Evolutionary conservation across 1,139 yeast genomes (phyloP).

Genomic region (Pichia sp.): DNA sequence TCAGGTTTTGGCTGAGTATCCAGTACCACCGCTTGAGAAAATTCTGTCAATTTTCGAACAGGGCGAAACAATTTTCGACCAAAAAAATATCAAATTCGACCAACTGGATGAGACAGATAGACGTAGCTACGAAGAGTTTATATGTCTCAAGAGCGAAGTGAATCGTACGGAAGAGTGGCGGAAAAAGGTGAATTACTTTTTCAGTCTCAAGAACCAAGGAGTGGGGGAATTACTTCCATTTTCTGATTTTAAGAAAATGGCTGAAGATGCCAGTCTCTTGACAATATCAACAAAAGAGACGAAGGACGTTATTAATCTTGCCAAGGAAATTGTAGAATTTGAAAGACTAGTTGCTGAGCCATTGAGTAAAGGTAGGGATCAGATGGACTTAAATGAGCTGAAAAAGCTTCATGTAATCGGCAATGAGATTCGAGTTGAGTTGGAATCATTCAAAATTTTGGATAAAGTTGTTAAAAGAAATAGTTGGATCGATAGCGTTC

Average conservation of each 20-base stretch:
- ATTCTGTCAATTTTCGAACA: conserved; percentile 47
- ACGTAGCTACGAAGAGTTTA: conserved; percentile 29
- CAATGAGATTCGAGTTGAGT: conserved; percentile 51
- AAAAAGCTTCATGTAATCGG: conserved; percentile 40
- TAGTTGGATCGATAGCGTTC: conserved; percentile 41
- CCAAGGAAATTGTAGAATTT: conserved; percentile 50
- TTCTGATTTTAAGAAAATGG: conserved; percentile 34
- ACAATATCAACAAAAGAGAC: conserved; percentile 56
- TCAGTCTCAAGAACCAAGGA: conserved; percentile 49
- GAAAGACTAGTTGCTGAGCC: conserved; percentile 40
- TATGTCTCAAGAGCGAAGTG: conserved; percentile 34
- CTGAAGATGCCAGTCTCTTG: conserved; percentile 46
- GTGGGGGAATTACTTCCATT: conserved; percentile 18
- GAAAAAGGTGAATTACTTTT: conserved; percentile 51
- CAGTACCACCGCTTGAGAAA: conserved; percentile 45
- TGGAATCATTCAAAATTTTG: conserved; percentile 49
- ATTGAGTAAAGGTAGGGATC: conserved; percentile 7
- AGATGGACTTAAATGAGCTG: conserved; percentile 43
- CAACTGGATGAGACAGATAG: conserved; percentile 5
- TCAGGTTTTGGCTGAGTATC: conserved; percentile 37
- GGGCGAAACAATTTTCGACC: conserved; percentile 48
- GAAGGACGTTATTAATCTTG: conserved; percentile 54
- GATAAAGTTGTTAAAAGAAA: conserved; percentile 46
- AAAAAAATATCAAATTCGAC: conserved; percentile 5
- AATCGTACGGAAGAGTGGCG: conserved; percentile 47